These are phyloP conservation scores for Aureobasidium leucospermi DNA, from an alignment of 2,329 filamentous ascomycete species.

Conservation along the genomic window DNA sequence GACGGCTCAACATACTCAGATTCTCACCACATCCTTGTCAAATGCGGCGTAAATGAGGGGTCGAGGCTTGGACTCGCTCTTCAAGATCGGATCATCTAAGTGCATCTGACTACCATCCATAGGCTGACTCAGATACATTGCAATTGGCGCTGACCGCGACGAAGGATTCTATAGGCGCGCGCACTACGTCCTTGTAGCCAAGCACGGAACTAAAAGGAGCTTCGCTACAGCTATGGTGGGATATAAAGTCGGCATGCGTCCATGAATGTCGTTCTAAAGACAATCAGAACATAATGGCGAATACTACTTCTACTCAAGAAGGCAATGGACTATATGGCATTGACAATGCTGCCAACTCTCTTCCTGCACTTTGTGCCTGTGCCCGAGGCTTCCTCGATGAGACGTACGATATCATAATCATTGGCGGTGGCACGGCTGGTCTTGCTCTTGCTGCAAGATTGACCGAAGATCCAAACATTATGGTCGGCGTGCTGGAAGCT, in stretches of 20 bases:
- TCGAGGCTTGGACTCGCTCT: not conserved
- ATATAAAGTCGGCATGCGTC: not conserved
- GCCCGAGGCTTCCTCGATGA: not conserved
- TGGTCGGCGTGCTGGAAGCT: slow-evolving; percentile 18
- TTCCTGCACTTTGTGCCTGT: not conserved
- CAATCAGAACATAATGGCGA: not conserved
- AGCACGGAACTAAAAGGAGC: not conserved
- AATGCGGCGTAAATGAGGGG: not conserved
- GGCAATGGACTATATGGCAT: not conserved
- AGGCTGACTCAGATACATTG: not conserved
- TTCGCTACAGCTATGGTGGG: not conserved
- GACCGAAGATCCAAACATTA: slow-evolving; percentile 16
- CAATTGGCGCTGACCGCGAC: not conserved
- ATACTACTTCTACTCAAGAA: not conserved
- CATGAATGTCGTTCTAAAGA: not conserved
- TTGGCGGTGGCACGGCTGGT: slow-evolving; percentile 19
- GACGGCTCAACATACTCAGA: not conserved
- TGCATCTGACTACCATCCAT: not conserved
- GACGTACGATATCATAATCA: slow-evolving; percentile 17
- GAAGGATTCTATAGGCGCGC: not conserved
- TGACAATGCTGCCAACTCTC: not conserved
- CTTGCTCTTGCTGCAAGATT: slow-evolving; percentile 17
- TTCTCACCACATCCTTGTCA: not conserved
- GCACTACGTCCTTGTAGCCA: not conserved
- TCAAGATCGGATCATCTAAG: not conserved